Evolutionary conservation across 1,139 yeast species (phyloP).

Genomic region (Casaregolazyma suthepensis): DNA sequence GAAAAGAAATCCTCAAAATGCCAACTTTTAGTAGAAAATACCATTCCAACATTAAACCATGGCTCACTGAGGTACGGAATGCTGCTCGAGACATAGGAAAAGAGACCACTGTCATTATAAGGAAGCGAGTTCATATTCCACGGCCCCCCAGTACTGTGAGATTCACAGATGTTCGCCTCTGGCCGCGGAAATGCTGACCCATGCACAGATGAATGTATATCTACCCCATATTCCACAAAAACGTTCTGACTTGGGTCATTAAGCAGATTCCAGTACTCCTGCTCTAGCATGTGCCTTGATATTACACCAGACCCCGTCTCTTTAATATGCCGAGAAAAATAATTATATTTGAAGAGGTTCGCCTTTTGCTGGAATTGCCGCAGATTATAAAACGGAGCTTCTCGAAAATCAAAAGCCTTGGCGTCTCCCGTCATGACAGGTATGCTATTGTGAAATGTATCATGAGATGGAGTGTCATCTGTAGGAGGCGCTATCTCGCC

Average conservation of each 20-base stretch:
- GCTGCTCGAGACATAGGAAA: constrained; percentile 38
- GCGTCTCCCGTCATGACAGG: constrained; percentile 17
- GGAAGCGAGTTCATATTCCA: constrained; percentile 72
- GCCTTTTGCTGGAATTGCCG: constrained; percentile 58
- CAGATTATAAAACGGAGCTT: constrained; percentile 55
- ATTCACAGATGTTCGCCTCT: constrained; percentile 25
- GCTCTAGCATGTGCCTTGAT: constrained; percentile 27
- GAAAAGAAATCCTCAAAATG: constrained; percentile 64
- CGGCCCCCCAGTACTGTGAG: constrained; percentile 35
- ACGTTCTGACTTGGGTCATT: constrained; percentile 32
- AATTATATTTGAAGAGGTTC: constrained; percentile 38
- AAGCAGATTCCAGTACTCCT: constrained; percentile 35
- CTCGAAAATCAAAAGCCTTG: constrained; percentile 45
- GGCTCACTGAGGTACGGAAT: constrained; percentile 39
- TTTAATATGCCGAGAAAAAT: constrained; percentile 26
- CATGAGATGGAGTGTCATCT: constrained; percentile 21
- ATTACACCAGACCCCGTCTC: constrained; percentile 9
- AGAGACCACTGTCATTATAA: constrained; percentile 45
- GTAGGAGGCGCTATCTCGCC: constrained; percentile 15
- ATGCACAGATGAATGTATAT: constrained; percentile 39
- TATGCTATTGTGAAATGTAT: constrained; percentile 20
- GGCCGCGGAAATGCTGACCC: constrained; percentile 47
- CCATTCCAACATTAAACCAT: constrained; percentile 51
- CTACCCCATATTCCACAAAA: constrained; percentile 46
- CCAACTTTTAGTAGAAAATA: constrained; percentile 67